Evolutionary conservation across 2,329 filamentous ascomycete genomes (phyloP).

Genomic region (Apiospora aurea): DNA sequence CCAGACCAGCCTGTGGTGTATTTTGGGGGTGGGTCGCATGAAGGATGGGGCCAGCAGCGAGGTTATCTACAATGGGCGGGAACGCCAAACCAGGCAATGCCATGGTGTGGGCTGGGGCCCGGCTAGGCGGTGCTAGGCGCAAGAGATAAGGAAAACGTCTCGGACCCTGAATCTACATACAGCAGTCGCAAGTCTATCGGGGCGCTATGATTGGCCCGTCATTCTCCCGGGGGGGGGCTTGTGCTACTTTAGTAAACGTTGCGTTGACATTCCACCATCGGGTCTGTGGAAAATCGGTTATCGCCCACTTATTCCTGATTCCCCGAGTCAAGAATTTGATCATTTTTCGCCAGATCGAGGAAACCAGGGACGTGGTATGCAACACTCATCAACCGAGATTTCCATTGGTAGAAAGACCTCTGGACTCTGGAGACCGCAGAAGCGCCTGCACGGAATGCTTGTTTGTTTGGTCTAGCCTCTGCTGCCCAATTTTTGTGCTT

Average conservation of each 20-base stretch:
- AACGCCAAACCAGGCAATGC: slow-evolving; percentile 11
- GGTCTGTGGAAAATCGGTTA: slow-evolving; percentile 6
- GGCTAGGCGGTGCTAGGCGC: background rate
- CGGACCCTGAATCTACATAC: slow-evolving; percentile 17
- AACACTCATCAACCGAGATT: background rate
- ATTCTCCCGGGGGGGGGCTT: background rate
- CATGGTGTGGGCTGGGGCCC: background rate
- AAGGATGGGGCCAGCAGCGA: slow-evolving; percentile 11
- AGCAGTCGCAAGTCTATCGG: slow-evolving; percentile 11
- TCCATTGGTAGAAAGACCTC: background rate
- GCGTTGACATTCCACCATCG: slow-evolving; percentile 3
- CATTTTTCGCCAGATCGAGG: background rate
- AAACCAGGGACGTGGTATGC: background rate
- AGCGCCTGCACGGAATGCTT: background rate
- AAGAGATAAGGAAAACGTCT: slow-evolving; percentile 7
- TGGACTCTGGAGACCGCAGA: background rate
- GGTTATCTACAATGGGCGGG: slow-evolving; percentile 17
- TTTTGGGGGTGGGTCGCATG: slow-evolving; percentile 10
- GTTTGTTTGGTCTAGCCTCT: slow-evolving; percentile 4
- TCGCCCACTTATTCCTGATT: background rate
- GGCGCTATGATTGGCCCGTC: background rate
- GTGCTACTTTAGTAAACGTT: slow-evolving; percentile 13
- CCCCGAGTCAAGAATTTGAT: background rate
- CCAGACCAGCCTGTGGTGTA: background rate
- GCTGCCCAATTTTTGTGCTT: slow-evolving; percentile 1